These are phyloP conservation scores for Pistacia atlantica DNA, from an alignment of 345 rosid genomes.

Conservation along the genomic window DNA sequence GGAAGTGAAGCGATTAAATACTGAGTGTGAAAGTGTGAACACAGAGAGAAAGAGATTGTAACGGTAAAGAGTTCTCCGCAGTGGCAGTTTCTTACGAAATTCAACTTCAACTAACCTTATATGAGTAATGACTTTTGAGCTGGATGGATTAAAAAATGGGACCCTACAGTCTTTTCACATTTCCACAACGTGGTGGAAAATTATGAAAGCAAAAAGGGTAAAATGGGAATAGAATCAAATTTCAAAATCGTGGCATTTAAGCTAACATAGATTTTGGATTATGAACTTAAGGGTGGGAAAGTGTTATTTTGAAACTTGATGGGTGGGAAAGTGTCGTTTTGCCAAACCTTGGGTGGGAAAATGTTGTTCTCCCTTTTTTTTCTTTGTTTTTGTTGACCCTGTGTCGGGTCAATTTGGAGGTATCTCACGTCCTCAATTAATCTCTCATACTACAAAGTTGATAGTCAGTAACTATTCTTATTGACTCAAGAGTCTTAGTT, in stretches of 20 bases:
- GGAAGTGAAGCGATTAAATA: background rate
- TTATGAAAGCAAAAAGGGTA: background rate
- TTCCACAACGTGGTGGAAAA: background rate
- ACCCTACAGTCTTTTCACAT: background rate
- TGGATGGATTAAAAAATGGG: background rate
- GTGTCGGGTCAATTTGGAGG: too few relatives aligned
- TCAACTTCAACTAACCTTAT: background rate
- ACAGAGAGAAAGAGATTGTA: background rate
- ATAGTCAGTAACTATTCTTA: too few relatives aligned
- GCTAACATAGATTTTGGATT: background rate
- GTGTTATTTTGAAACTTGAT: too few relatives aligned
- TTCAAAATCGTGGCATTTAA: background rate
- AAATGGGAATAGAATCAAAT: background rate
- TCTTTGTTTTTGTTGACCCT: too few relatives aligned
- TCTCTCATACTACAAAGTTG: too few relatives aligned
- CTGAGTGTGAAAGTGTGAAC: background rate
- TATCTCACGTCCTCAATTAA: too few relatives aligned
- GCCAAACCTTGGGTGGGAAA: too few relatives aligned
- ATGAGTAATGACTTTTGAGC: too few relatives aligned
- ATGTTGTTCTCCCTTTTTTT: too few relatives aligned
- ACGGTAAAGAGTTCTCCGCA: background rate
- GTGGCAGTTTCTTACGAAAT: background rate
- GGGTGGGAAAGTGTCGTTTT: too few relatives aligned
- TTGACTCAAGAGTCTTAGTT: too few relatives aligned
- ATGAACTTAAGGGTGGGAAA: too few relatives aligned